phyloP scores from a whole-genome alignment of 2,329 filamentous ascomycete species.

The Penicillium sp. region DNA sequence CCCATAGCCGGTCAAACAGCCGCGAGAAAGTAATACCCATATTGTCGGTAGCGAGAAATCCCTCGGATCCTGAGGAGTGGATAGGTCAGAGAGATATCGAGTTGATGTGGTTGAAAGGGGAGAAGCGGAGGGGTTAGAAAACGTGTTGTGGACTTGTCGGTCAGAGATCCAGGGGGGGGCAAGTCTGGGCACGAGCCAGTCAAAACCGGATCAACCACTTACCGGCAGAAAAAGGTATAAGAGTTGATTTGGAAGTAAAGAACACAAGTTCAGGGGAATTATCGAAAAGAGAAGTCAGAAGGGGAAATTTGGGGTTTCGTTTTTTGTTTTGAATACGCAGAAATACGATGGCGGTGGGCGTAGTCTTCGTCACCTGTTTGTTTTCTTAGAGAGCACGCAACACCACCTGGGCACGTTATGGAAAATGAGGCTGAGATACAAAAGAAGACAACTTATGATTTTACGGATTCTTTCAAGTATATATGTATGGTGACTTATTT shows the following conservation, averaged over 20 bases:
- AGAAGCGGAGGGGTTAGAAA: constrained; percentile 22
- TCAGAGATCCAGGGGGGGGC: constrained; percentile 12
- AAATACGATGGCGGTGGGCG: constrained; percentile 38
- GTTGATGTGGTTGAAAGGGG: constrained; percentile 13
- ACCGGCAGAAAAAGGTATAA: constrained; percentile 14
- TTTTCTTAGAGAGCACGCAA: constrained; percentile 4
- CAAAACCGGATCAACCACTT: constrained; percentile 5
- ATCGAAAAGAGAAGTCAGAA: constrained; percentile 14
- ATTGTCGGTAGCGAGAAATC: constrained; percentile 48
- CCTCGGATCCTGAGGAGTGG: constrained; percentile 16
- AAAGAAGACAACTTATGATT: not conserved
- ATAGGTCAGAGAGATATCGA: constrained; percentile 12
- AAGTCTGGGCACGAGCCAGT: constrained; percentile 7
- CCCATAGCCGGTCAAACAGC: constrained; percentile 93
- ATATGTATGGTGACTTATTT: not conserved
- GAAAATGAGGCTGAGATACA: not conserved
- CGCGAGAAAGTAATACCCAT: constrained; percentile 99
- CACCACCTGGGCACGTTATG: not conserved
- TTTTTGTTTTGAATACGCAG: constrained; percentile 37
- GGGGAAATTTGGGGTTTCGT: constrained; percentile 20
- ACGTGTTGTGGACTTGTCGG: constrained; percentile 27
- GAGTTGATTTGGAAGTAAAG: not conserved
- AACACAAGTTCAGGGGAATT: constrained; percentile 17
- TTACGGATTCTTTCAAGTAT: not conserved
- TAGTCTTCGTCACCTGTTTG: constrained; percentile 40